A percentile compares a stretch with the other conserved stretches of the same genome.
These are phyloP conservation scores for Termitomyces sp. DNA, from an alignment of 768 basidiomycete species.

Conservation along the genomic window DNA sequence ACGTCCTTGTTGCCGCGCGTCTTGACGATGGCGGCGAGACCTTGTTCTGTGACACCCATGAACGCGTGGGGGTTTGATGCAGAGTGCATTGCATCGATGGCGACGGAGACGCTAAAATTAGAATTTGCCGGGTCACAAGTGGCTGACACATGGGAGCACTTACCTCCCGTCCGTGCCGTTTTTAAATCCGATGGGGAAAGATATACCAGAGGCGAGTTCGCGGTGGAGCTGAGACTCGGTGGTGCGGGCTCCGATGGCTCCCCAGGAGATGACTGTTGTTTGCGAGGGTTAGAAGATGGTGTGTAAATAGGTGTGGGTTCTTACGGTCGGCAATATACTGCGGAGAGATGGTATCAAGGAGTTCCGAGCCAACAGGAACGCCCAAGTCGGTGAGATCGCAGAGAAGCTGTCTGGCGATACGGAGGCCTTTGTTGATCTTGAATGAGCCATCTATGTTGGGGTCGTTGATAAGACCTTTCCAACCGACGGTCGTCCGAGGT, in stretches of 20 bases:
- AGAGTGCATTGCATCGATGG: constrained; percentile 95
- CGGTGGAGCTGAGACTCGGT: constrained; percentile 97
- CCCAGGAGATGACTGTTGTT: constrained; percentile 72
- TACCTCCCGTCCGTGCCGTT: constrained; percentile 95
- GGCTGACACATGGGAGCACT: constrained; percentile 2
- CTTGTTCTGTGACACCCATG: constrained; percentile 87
- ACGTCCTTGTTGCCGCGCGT: constrained; percentile 82
- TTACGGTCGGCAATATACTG: constrained; percentile 77
- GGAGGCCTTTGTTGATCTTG: constrained; percentile 95
- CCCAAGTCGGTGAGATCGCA: constrained; percentile 88
- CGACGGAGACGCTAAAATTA: constrained; percentile 61
- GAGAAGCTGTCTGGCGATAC: constrained; percentile 81
- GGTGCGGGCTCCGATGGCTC: constrained; percentile 94
- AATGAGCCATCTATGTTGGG: constrained; percentile 94
- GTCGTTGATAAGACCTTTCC: constrained; percentile 95
- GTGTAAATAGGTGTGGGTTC: constrained; percentile 14
- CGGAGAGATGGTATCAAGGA: constrained; percentile 75
- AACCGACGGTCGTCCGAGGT: constrained; percentile 95
- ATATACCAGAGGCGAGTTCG: constrained; percentile 92
- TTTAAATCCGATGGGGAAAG: constrained; percentile 99
- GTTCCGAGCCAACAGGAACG: constrained; percentile 90
- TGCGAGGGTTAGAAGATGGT: not conserved
- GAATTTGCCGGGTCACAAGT: not conserved
- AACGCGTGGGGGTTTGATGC: constrained; percentile 92
- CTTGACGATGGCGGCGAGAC: constrained; percentile 93